phyloP scores from a whole-genome alignment of 805 yeast species.

The Wickerhamiella australiensis region DNA sequence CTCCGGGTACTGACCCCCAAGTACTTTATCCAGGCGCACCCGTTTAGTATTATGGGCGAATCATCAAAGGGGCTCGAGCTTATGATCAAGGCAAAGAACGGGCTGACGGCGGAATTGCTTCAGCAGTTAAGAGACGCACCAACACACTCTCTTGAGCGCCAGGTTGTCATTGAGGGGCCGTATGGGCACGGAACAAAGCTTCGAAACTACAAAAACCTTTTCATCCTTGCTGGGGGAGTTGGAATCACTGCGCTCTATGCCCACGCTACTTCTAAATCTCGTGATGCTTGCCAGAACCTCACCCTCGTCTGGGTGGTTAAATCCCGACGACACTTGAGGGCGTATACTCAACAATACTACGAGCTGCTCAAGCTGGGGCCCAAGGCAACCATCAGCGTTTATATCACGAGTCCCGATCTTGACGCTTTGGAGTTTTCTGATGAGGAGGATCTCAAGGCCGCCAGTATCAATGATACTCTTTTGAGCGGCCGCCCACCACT shows the following conservation, averaged over 20 bases:
- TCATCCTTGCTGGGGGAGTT: constrained; percentile 52
- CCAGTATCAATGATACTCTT: background rate
- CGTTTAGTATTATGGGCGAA: constrained; percentile 39
- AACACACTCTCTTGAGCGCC: constrained; percentile 20
- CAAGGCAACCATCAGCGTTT: constrained; percentile 17
- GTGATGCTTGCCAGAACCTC: constrained; percentile 14
- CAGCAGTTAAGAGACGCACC: background rate
- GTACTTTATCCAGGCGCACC: constrained; percentile 61
- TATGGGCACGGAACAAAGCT: constrained; percentile 40
- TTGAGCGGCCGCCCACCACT: constrained; percentile 20
- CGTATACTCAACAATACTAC: constrained; percentile 38
- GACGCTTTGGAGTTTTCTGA: background rate
- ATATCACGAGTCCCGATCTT: constrained; percentile 3
- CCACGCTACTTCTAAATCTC: constrained; percentile 31
- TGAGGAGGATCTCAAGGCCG: constrained; percentile 3
- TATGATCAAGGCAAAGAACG: constrained; percentile 41
- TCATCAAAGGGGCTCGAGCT: constrained; percentile 32
- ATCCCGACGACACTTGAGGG: constrained; percentile 33
- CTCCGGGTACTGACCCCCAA: constrained; percentile 41
- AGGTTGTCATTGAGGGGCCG: constrained; percentile 48
- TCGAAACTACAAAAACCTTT: constrained; percentile 32
- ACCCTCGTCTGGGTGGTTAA: constrained; percentile 25
- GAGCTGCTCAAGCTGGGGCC: constrained; percentile 29
- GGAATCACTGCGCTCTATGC: constrained; percentile 51
- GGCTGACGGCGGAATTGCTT: constrained; percentile 26